Conservation (phyloP, 192 early-diverging fungal genomes). For the Podila epicladia region DNA sequence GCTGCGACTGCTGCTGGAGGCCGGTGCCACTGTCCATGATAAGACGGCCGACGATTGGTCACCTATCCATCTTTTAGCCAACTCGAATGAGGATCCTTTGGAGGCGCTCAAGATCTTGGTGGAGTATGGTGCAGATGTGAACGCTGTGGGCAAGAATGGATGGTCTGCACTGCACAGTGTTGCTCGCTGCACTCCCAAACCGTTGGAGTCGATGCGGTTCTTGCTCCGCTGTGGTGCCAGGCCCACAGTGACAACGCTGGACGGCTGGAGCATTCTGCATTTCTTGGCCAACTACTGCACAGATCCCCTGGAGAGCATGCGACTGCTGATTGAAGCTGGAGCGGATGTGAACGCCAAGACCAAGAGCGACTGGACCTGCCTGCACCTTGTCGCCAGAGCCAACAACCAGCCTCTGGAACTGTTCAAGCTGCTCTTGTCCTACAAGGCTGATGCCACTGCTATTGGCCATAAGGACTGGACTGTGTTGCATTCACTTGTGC, state of each 20-base stretch:
- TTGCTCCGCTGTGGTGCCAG: conserved; percentile 54
- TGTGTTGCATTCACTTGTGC: conserved; percentile 38
- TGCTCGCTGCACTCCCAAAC: conserved; percentile 42
- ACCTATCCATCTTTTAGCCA: conserved; percentile 42
- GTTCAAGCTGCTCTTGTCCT: conserved; percentile 49
- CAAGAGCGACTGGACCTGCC: conserved; percentile 73
- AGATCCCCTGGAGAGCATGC: conserved; percentile 65
- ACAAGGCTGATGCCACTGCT: conserved; percentile 44
- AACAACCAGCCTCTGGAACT: conserved; percentile 55
- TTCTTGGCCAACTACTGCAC: conserved; percentile 54
- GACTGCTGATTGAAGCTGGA: conserved; percentile 66
- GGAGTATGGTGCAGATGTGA: conserved; percentile 45
- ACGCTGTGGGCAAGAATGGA: conserved; percentile 50
- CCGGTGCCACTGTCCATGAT: conserved; percentile 64
- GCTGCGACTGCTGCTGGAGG: conserved; percentile 51
- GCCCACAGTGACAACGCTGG: conserved; percentile 51
- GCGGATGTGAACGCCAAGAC: conserved; percentile 70
- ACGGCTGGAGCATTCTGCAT: conserved; percentile 65
- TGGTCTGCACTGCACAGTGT: conserved; percentile 50
- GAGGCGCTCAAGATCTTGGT: conserved; percentile 51
- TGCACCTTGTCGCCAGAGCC: conserved; percentile 72
- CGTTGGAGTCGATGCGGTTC: conserved; percentile 51
- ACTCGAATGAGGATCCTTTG: conserved; percentile 48
- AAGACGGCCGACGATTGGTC: conserved; percentile 53
- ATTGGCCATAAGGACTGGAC: conserved; percentile 53